Conservation (phyloP, 306 rosid genomes). For the Parietaria judaica region DNA sequence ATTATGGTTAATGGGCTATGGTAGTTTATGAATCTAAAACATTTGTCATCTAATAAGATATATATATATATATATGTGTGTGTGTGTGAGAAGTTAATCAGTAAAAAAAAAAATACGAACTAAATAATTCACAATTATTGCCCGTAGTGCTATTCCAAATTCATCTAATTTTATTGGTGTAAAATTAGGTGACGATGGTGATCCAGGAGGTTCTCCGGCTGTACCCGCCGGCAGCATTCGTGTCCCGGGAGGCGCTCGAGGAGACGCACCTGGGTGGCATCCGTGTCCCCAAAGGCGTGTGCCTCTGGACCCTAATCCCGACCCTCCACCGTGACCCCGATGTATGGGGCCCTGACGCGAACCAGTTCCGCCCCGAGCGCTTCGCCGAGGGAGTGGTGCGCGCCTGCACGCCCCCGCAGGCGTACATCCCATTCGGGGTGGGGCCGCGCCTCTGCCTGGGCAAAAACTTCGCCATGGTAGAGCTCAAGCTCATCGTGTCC, state of each 20-base stretch:
- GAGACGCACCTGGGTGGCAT: conserved; percentile 59
- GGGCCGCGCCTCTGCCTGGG: conserved; percentile 80
- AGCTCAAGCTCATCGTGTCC: conserved; percentile 46
- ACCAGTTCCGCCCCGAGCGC: conserved; percentile 78
- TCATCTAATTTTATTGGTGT: neutral
- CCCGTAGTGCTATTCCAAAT: neutral
- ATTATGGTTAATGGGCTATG: no score
- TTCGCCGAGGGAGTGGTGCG: conserved; percentile 64
- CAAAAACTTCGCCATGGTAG: conserved; percentile 69
- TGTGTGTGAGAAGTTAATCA: no score
- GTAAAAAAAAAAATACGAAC: no score
- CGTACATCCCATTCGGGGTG: conserved; percentile 70
- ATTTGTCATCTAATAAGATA: no score
- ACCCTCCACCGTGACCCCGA: conserved; percentile 66
- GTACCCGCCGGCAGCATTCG: conserved; percentile 89
- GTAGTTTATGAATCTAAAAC: no score
- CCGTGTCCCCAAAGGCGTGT: conserved; percentile 57
- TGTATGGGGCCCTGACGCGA: conserved; percentile 75
- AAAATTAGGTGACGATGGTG: conserved; percentile 58
- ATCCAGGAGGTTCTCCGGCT: conserved; percentile 72
- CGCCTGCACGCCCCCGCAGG: conserved; percentile 65
- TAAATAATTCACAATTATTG: neutral
- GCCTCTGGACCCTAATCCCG: conserved; percentile 76
- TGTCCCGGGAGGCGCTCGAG: conserved; percentile 77
- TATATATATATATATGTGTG: no score